phyloP scores from a whole-genome alignment of 2,329 filamentous ascomycete species.

The Hypoxylon sp. region DNA sequence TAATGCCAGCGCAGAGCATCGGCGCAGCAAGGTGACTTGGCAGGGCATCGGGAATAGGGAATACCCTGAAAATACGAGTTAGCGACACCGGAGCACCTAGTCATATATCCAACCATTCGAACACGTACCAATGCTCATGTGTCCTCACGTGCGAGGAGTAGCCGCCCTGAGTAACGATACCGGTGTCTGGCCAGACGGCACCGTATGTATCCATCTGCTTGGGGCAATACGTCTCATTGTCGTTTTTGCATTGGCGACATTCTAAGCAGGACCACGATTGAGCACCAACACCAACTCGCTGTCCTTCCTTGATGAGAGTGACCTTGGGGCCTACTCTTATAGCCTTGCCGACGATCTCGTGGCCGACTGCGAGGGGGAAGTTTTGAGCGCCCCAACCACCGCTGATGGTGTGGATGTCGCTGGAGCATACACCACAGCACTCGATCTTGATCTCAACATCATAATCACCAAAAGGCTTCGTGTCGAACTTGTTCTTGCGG shows the following conservation, averaged over 20 bases:
- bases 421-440: conserved; percentile 82
- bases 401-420: conserved; percentile 78
- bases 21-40: conserved; percentile 75
- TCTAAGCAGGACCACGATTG: conserved; percentile 75
- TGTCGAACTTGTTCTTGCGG: conserved; percentile 81
- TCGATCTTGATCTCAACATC: conserved; percentile 92
- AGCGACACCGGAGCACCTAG: conserved; percentile 6
- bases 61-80: conserved; percentile 61
- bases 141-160: conserved; percentile 77
- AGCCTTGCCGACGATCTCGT: conserved; percentile 80
- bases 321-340: conserved; percentile 77
- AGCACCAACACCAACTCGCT: conserved; percentile 78
- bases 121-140: conserved; percentile 78
- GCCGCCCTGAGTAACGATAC: conserved; percentile 74
- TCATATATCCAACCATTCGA: not conserved
- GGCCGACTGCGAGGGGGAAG: conserved; percentile 68
- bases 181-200: conserved; percentile 68
- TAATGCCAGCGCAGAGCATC: conserved; percentile 89
- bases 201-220: conserved; percentile 73
- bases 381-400: conserved; percentile 71
- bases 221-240: conserved; percentile 79
- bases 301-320: conserved; percentile 71
- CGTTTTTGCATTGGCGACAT: conserved; percentile 75
- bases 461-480: conserved; percentile 88
- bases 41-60: conserved; percentile 82